Evolutionary conservation across 352 stramenopile species (phyloP), one percentile per base, ranked within the genome.

Genomic region (Phytophthora lateralis): DNA sequence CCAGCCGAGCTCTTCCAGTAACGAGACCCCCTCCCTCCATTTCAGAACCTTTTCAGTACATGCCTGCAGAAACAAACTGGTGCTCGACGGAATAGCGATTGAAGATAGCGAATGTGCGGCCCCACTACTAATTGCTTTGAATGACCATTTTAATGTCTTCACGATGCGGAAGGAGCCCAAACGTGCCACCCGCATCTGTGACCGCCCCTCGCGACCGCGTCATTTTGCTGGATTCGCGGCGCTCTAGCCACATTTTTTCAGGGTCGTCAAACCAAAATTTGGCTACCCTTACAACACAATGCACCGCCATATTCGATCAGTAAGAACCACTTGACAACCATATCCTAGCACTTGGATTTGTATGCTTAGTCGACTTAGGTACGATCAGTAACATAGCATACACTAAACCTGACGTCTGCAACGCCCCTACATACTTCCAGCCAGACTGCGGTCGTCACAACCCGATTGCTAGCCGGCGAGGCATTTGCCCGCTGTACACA

Each of bases 1-100:
- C 87, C 87, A 0, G 73, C 85, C 26, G 78, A 93, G 30, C 70
- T 95, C n/a, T 93, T 93, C 64, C 86, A 95, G 75, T 95, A 71
- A 52, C 20, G 18, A 50, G 30, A 12, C 20, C 24, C 1, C 21
- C 21, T 37, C 32, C 11, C 27, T 18, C 12, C 27, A 1, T 30
- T 30, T 30, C 26, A 39, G 56, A 63, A 30, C 27, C 55, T 46
- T 51, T 48, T 46, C 15, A 38, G 34, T 41, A 20, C 14, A 32
- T 48, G 56, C 39, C 12, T 5, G 24, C 32, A 47, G 30, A 24
- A 38, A 38, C 27, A 48, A 21, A 20, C 11, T 26, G 32, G 32
- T 26, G 53, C 6, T 12, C 20, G 15, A 27, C 9, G 54, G 43
- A 52, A 47, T 42, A 55, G 17, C 42, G 34, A 47, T 55, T 46